Evolutionary conservation across 345 rosid species (phyloP).

Genomic region (Melastoma malabathricum): DNA sequence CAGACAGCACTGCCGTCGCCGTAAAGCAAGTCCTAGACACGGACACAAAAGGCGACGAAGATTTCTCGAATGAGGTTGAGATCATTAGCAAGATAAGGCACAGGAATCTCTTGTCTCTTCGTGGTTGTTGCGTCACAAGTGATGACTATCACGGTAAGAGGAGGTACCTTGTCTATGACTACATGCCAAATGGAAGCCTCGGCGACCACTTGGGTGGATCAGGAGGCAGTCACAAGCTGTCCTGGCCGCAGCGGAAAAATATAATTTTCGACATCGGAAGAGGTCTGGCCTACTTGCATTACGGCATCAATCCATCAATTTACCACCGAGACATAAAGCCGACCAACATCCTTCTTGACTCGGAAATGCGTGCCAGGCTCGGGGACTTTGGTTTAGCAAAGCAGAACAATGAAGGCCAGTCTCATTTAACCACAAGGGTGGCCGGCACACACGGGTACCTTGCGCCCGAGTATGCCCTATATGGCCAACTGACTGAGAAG

Average conservation of each 20-base stretch:
- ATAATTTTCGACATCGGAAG: constrained; percentile 43
- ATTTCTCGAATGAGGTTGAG: constrained; percentile 52
- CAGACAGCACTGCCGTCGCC: constrained; percentile 37
- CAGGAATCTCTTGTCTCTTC: constrained; percentile 42
- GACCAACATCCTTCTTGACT: constrained; percentile 41
- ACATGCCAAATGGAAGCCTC: constrained; percentile 48
- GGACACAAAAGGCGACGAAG: constrained; percentile 39
- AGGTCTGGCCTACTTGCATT: constrained; percentile 50
- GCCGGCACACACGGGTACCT: constrained; percentile 55
- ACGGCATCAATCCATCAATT: constrained; percentile 43
- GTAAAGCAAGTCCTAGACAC: constrained; percentile 35
- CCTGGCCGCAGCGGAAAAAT: constrained; percentile 47
- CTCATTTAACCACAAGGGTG: constrained; percentile 50
- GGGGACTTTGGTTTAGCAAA: constrained; percentile 48
- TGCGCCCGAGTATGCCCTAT: constrained; percentile 46
- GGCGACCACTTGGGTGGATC: constrained; percentile 20
- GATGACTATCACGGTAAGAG: constrained; percentile 28
- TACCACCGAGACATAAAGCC: constrained; percentile 57
- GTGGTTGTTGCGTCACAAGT: constrained; percentile 52
- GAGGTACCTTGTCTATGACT: constrained; percentile 42
- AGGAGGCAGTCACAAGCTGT: constrained; percentile 10
- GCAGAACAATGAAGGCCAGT: constrained; percentile 39
- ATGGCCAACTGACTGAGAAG: constrained; percentile 51
- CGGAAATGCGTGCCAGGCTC: constrained; percentile 33
- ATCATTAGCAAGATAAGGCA: constrained; percentile 55